Evolutionary conservation across 805 yeast genomes (phyloP), one percentile per base, ranked within the genome.

Genomic region (Dipodascopsis tothii): DNA sequence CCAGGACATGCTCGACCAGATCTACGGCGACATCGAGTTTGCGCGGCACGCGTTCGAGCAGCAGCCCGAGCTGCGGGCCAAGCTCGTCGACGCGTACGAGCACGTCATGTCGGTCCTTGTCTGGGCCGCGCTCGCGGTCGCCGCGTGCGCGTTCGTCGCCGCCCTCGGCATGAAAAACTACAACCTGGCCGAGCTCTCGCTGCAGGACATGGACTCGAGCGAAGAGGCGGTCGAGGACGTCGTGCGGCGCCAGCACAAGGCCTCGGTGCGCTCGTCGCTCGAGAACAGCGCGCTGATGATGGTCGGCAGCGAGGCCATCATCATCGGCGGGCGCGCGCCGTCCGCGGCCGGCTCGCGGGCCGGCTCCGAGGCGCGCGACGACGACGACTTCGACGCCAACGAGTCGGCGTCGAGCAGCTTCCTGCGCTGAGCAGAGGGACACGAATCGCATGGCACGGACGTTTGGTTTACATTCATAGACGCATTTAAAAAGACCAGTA

Each of bases 1-100:
- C 0, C 43, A 64, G 19, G 75, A 28, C 7, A 44, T 35, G 20
- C 47, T 45, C 11, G 35, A 35, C 32, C 21, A 42, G 14, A 49
- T 49, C 19, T 49, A 49, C 28, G 51, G 40, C 9, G 52, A 49
- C 33, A 44, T 49, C 30, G 43, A 32, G 33, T 49, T 47, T 22
- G 53, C 53, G 4, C 43, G 52, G 5, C 39, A 34, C 9, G 32
- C 21, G 22, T 49, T 43, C 28, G 9, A 9, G 30, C 11, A 25
- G 9, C 11, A 25, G 9, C 53, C 53, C 4, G 50, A 49, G 21
- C 17, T 40, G 21, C 44, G 53, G 19, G 35, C 21, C 34, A 37
- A 37, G 30, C 40, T 49, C 21, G 28, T 33, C 9, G 18, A 17
- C 22, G 53, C 53, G 16, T 49, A 49, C 39, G n/a, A 21, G 5